Evolutionary conservation across 2,329 filamentous ascomycete species (phyloP), one percentile per base, ranked within the genome.

Genomic region (Fusarium hostae): DNA sequence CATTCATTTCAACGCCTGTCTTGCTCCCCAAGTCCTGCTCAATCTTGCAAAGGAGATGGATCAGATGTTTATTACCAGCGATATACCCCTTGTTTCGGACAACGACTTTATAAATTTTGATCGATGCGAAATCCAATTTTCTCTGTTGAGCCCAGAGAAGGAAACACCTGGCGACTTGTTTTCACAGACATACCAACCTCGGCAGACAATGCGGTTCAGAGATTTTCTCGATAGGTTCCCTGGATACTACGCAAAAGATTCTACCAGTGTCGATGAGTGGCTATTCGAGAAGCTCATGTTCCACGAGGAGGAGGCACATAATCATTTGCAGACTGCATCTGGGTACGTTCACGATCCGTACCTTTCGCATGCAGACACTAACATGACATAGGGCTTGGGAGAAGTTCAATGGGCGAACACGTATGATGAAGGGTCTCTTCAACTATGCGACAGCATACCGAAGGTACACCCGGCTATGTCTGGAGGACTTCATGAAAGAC

Each of bases 1-100:
- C 78, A 87, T 94, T 28, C 92, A 94, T 79, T 94, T 93, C 84
- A 94, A 94, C 78, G 87, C 92, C n/a, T 92, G 91, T 66, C 82
- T 94, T 8, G 82, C 84, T 18, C 90, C 91, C 13, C 78, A 83
- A 4, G 84, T 89, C 9, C 82, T 94, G 24, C 83, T 94, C 16
- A 80, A 82, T 28, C 83, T 84, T 72, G 88, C 83, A 71, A 87
- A 83, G 82, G 83, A 68, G 9, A 88, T 90, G 84, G 76, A 86
- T 2, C 87, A 86, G 71, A 93, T 94, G 90, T 93, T 89, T 76
- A 90, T 94, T 73, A 89, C 87, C 63, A 92, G 90, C 80, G 70
- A 80, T 45, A 74, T 83, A 35, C 85, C 86, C 7, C 81, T 92
- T 35, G 77, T 82, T 7, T 72, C 74, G 4, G 72, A 72, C 5